phyloP scores from a whole-genome alignment of 352 stramenopile genomes.

The Globisporangium nagaii region DNA sequence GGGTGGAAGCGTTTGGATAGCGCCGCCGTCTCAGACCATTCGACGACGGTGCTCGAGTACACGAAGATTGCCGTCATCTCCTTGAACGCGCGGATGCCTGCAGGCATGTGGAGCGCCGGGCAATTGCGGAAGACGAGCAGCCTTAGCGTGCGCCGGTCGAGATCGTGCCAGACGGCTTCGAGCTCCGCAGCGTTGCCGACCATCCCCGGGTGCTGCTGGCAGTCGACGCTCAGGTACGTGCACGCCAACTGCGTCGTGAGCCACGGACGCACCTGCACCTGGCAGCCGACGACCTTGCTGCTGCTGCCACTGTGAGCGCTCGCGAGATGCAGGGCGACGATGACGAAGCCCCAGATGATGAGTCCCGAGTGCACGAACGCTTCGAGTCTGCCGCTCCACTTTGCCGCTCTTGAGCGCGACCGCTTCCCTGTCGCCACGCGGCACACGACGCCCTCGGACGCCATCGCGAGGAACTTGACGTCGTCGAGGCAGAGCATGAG shows the following conservation, averaged over 20 bases:
- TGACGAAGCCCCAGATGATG: background rate
- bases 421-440: background rate
- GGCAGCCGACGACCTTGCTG: background rate
- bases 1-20: background rate
- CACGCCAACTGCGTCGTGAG: background rate
- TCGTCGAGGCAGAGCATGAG: slow-evolving; percentile 4
- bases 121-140: slow-evolving; percentile 4
- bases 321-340: slow-evolving; percentile 1
- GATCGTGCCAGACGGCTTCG: background rate
- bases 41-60: background rate
- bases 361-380: background rate
- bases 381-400: background rate
- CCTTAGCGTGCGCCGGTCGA: background rate
- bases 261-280: background rate
- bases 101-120: background rate
- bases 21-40: background rate
- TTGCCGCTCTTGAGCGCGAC: background rate
- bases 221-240: background rate
- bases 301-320: background rate
- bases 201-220: background rate
- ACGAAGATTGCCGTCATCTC: background rate
- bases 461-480: slow-evolving; percentile 5
- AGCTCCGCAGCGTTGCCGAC: background rate
- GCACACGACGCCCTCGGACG: background rate
- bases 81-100: background rate